These are phyloP conservation scores for Immersiporthe knoxdaviesiana DNA, from an alignment of 2,329 filamentous ascomycete species.

Conservation along the genomic window DNA sequence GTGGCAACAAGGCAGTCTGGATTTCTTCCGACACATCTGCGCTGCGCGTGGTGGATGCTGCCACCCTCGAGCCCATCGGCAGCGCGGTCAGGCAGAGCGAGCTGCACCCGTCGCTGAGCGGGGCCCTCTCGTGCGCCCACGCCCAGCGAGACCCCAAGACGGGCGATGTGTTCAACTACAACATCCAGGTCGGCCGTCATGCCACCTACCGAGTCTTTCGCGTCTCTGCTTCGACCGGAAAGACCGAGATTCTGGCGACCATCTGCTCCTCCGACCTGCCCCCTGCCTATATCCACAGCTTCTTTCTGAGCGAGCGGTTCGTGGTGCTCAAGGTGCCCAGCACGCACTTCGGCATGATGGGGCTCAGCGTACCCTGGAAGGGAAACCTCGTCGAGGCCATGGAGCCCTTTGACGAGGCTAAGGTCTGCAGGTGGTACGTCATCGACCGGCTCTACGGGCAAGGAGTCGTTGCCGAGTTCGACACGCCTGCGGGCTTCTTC, in stretches of 20 bases:
- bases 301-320: slow-evolving; percentile 73
- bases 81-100: slow-evolving; percentile 57
- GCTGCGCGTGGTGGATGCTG: slow-evolving; percentile 66
- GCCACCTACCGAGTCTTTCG: slow-evolving; percentile 72
- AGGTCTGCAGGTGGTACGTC: slow-evolving; percentile 71
- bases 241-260: slow-evolving; percentile 72
- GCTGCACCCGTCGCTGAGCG: slow-evolving; percentile 71
- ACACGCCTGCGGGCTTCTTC: slow-evolving; percentile 71
- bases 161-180: slow-evolving; percentile 81
- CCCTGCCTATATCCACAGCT: slow-evolving; percentile 80
- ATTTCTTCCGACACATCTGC: slow-evolving; percentile 58
- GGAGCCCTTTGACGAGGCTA: slow-evolving; percentile 59
- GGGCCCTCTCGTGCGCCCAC: slow-evolving; percentile 71
- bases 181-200: slow-evolving; percentile 64
- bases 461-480: slow-evolving; percentile 71
- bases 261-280: slow-evolving; percentile 54
- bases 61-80: slow-evolving; percentile 73
- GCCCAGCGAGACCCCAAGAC: slow-evolving; percentile 71
- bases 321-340: slow-evolving; percentile 76
- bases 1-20: slow-evolving; percentile 50
- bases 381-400: slow-evolving; percentile 72
- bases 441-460: slow-evolving; percentile 65
- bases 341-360: slow-evolving; percentile 60
- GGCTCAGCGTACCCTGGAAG: slow-evolving; percentile 64
- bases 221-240: slow-evolving; percentile 62